Evolutionary conservation across 2,329 filamentous ascomycete genomes (phyloP), one percentile per base, ranked within the genome.

Genomic region (Hymenoscyphus scutula): DNA sequence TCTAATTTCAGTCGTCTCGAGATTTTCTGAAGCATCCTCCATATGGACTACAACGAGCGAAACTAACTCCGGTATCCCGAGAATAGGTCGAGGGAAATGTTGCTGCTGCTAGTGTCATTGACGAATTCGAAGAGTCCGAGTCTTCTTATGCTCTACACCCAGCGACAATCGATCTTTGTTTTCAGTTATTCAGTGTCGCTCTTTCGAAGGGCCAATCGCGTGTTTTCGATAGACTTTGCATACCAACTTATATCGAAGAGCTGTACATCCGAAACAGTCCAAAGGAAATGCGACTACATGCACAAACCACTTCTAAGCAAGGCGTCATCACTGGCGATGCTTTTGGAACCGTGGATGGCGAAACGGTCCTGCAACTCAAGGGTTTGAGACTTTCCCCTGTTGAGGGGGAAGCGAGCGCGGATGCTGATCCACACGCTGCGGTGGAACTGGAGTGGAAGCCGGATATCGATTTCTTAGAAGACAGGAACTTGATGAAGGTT

Each of bases 181-280:
- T 68, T 5, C 66, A 68, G 15, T 23, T 63, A 11, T 56, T 67
- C 25, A 58, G 29, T 29, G 60, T 67, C 19, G 65, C 67, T 13
- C 48, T 56, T 17, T 19, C 57, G 10, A 51, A 65, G 15, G 67
- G 67, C 13, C 15, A 62, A 19, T 8, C 51, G 25, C 62, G 67
- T 23, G 38, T 56, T 8, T 53, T 68, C 19, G 29, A 61, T 27
- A 58, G 54, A 15, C 58, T 69, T 11, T 62, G 37, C 15, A 32
- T 69, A 7, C 64, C 67, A 1, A 68, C 64, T n/a, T 60, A 34
- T 34, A 65, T 69, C 15, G 64, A 61, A 3, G 25, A 63, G 19
- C 38, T 66, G 3, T 65, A 62, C 32, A 58, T 65, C n/a, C 41
- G 41, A 48, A 19, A 19, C 41, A 48, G 41, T 29, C 3, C 48